A percentile compares a stretch with the other conserved stretches of the same genome.
Conservation (phyloP, 2,329 filamentous ascomycete species). For the Daldinia eschscholtzii region DNA sequence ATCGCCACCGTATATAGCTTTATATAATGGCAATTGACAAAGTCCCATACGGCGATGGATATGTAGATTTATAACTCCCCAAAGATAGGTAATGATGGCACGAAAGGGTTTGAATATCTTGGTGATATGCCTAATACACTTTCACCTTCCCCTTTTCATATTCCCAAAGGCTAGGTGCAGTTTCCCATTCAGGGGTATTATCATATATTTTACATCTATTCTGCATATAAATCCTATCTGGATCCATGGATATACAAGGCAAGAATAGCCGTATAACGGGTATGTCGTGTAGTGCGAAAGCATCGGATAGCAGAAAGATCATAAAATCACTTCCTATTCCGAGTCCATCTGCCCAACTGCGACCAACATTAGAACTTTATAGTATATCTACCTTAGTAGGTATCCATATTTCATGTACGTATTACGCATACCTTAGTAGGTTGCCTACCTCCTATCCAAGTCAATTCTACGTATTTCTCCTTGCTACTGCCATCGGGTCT, state of each 20-base stretch:
- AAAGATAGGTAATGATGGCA: not conserved
- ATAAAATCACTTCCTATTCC: not conserved
- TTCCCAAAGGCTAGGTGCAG: not conserved
- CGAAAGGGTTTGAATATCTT: not conserved
- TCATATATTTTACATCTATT: not conserved
- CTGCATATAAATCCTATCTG: not conserved
- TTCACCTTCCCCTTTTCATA: not conserved
- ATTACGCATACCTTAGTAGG: not conserved
- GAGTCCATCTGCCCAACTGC: not conserved
- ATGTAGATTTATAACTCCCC: not conserved
- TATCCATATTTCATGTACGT: not conserved
- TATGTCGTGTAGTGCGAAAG: not conserved
- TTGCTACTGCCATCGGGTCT: not conserved
- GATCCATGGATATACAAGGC: too few relatives aligned
- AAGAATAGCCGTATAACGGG: not conserved
- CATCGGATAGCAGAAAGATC: not conserved
- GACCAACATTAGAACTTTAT: not conserved
- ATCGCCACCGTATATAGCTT: too few relatives aligned
- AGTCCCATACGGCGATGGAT: not conserved
- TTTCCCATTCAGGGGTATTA: not conserved
- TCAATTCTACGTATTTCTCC: not conserved
- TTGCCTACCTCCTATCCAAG: not conserved
- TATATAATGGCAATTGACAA: not conserved
- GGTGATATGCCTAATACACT: too few relatives aligned
- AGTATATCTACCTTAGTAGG: too few relatives aligned